Evolutionary conservation across 371 early-diverging fungal genomes (phyloP).

Genomic region (Mucor lusitanicus): DNA sequence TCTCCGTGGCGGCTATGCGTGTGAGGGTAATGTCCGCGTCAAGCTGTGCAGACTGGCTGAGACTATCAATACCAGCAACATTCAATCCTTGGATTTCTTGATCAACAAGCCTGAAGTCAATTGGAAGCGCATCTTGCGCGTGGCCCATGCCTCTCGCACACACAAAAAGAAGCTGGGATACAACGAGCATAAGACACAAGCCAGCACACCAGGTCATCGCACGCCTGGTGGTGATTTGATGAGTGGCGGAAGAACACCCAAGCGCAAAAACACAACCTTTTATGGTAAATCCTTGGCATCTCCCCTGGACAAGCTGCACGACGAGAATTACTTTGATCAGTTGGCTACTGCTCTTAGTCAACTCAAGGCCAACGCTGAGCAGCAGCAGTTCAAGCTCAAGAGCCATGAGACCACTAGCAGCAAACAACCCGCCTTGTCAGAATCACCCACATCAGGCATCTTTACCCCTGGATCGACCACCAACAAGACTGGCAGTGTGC

Average conservation of each 20-base stretch:
- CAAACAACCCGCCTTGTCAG: background rate
- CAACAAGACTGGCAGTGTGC: slow-evolving; percentile 12
- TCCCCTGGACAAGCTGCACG: slow-evolving; percentile 33
- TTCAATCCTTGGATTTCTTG: slow-evolving; percentile 84
- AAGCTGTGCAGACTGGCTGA: slow-evolving; percentile 77
- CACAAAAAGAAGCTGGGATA: slow-evolving; percentile 47
- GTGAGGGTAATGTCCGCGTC: slow-evolving; percentile 63
- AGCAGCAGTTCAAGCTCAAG: slow-evolving; percentile 47
- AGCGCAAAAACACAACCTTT: slow-evolving; percentile 37
- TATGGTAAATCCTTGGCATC: slow-evolving; percentile 33
- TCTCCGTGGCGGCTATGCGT: slow-evolving; percentile 66
- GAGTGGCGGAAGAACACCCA: slow-evolving; percentile 35
- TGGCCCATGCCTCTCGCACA: slow-evolving; percentile 41
- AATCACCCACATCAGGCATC: background rate
- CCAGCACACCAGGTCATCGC: slow-evolving; percentile 48
- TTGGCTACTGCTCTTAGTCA: slow-evolving; percentile 24
- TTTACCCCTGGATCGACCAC: slow-evolving; percentile 7
- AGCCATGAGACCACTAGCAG: slow-evolving; percentile 43
- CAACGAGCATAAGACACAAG: slow-evolving; percentile 54
- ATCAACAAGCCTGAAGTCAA: slow-evolving; percentile 70
- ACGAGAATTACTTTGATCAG: slow-evolving; percentile 39
- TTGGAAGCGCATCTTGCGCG: slow-evolving; percentile 68
- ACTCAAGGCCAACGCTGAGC: slow-evolving; percentile 18
- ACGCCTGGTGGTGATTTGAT: slow-evolving; percentile 19
- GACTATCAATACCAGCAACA: slow-evolving; percentile 74